phyloP scores from a whole-genome alignment of 495 filamentous ascomycete species.

The Penicillium paradoxum region DNA sequence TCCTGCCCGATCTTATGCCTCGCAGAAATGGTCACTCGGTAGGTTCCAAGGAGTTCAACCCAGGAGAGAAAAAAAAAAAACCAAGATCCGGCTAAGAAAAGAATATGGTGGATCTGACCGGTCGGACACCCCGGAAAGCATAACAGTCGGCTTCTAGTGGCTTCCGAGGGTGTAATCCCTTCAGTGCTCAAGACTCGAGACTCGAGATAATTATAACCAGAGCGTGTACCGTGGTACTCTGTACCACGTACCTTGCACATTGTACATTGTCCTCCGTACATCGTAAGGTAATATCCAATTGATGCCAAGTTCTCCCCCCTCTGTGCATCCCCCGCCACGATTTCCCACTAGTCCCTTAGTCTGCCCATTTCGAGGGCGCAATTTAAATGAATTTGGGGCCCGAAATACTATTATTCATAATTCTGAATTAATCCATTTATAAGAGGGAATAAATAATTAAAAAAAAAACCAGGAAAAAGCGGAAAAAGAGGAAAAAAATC shows the following conservation, averaged over 20 bases:
- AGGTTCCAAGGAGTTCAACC: constrained; percentile 2
- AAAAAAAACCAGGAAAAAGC: neutral
- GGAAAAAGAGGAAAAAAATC: constrained; percentile 9
- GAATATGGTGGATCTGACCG: constrained; percentile 4
- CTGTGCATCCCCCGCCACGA: constrained; percentile 32
- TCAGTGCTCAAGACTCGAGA: neutral
- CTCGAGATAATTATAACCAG: neutral
- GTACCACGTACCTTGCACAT: no score
- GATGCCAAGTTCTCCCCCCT: constrained; percentile 11
- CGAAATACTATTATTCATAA: neutral
- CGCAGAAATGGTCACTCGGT: neutral
- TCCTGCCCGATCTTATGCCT: neutral
- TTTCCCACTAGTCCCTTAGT: constrained; percentile 26
- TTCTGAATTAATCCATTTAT: neutral
- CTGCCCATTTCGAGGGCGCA: no score
- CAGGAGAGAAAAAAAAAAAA: no score
- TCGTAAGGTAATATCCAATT: neutral
- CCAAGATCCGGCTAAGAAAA: neutral
- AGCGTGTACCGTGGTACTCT: constrained; percentile 6
- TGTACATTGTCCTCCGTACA: neutral
- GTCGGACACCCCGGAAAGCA: constrained; percentile 19
- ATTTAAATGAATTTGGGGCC: no score
- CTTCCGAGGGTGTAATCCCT: constrained; percentile 4
- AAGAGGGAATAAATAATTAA: neutral
- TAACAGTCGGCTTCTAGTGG: constrained; percentile 7